A percentile compares a stretch with the other conserved stretches of the same genome.
Evolutionary conservation across 768 basidiomycete genomes (phyloP).

Genomic region (Gloeophyllum trabeum): DNA sequence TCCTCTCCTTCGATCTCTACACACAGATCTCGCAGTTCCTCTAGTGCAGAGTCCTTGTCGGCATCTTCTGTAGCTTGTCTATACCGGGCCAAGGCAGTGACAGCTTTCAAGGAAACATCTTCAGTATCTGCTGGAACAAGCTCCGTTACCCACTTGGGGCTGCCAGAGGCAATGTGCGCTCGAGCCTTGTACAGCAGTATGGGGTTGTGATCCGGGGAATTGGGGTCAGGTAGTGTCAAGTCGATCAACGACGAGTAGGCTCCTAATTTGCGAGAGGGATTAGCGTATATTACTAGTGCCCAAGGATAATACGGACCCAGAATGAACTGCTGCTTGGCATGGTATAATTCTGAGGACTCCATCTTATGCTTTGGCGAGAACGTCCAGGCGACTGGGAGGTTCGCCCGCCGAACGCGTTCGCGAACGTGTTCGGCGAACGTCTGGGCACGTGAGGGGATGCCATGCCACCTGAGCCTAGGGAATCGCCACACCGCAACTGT

Average conservation of each 20-base stretch:
- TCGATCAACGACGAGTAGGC: slow-evolving; percentile 57
- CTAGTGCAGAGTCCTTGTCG: slow-evolving; percentile 50
- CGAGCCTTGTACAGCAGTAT: slow-evolving; percentile 72
- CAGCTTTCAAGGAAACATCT: slow-evolving; percentile 59
- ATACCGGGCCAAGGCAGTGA: slow-evolving; percentile 64
- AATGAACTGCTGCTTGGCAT: slow-evolving; percentile 66
- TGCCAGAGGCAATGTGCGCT: slow-evolving; percentile 59
- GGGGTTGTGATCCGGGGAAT: slow-evolving; percentile 52
- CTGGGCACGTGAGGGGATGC: no score
- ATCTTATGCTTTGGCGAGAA: no score
- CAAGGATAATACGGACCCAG: slow-evolving; percentile 33
- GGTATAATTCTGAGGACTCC: slow-evolving; percentile 55
- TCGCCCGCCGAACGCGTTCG: no score
- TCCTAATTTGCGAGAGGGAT: slow-evolving; percentile 26
- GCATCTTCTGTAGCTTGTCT: slow-evolving; percentile 30
- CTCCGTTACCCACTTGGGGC: slow-evolving; percentile 42
- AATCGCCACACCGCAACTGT: no score
- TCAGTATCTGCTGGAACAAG: slow-evolving; percentile 48
- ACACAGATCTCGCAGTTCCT: slow-evolving; percentile 75
- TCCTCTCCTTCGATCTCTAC: slow-evolving; percentile 83
- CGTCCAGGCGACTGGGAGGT: no score
- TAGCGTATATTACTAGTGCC: not conserved
- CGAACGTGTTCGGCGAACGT: no score
- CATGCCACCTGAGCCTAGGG: no score
- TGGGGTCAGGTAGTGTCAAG: slow-evolving; percentile 42